A percentile compares a stretch with the other conserved stretches of the same genome.
These are phyloP conservation scores for Crithidia bombi DNA, from an alignment of 208 protist species.

Conservation along the genomic window DNA sequence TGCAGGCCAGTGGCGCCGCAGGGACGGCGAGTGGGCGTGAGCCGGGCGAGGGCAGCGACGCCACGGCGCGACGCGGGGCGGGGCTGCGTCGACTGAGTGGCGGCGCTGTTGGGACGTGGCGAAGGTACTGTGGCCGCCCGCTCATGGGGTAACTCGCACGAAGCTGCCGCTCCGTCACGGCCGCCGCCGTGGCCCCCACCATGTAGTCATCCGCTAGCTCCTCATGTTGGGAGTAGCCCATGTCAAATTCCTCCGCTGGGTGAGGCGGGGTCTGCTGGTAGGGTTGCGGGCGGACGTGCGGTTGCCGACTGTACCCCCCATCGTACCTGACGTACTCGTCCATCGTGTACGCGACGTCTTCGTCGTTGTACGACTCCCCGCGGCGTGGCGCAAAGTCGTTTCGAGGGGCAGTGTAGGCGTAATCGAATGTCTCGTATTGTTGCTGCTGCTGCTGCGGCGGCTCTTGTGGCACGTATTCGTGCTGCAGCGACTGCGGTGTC, in stretches of 20 bases:
- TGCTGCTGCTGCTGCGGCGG: neutral
- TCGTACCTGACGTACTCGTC: conserved; percentile 1
- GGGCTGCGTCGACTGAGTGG: neutral
- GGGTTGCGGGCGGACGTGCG: no score
- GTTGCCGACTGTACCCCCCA: no score
- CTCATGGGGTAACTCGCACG: neutral
- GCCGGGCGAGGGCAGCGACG: neutral
- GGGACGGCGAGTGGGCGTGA: neutral
- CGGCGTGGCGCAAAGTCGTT: neutral
- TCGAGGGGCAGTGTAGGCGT: neutral
- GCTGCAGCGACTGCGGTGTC: neutral
- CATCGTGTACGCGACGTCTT: neutral
- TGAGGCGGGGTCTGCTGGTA: neutral
- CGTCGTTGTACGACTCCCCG: neutral
- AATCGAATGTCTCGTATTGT: neutral
- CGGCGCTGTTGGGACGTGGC: conserved; percentile 1
- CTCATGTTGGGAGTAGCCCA: neutral
- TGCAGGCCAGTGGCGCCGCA: neutral
- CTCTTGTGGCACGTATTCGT: neutral
- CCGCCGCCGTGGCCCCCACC: neutral
- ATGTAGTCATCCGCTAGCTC: neutral
- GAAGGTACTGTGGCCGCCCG: neutral
- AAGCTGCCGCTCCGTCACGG: conserved; percentile 1
- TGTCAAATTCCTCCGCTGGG: neutral
- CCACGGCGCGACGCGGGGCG: neutral